These are phyloP conservation scores for Bothriochloa decipiens DNA, from an alignment of 176 grass and related monocot species.

Conservation along the genomic window DNA sequence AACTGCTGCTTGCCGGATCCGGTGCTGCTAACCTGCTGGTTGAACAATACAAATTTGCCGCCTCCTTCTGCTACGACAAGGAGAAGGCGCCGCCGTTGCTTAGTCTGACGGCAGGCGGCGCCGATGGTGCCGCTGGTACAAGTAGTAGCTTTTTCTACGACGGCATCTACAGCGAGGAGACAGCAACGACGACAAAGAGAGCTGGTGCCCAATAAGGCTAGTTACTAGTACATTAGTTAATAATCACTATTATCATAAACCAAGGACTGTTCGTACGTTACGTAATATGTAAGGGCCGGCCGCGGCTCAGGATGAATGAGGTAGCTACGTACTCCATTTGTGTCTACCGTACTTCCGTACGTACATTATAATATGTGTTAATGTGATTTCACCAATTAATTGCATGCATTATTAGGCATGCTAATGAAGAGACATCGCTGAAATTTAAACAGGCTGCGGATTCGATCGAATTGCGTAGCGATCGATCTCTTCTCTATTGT, in stretches of 20 bases:
- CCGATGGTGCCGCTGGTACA: neutral
- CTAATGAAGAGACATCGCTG: neutral
- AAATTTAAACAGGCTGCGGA: neutral
- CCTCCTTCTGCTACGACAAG: neutral
- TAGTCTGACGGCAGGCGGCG: neutral
- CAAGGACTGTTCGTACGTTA: neutral
- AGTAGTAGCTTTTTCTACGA: neutral
- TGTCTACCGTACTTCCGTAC: neutral
- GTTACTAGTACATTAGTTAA: neutral
- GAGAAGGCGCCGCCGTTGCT: neutral
- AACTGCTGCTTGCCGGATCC: slow-evolving; percentile 23
- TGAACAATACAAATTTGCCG: neutral
- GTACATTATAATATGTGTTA: neutral
- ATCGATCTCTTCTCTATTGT: neutral
- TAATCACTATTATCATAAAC: neutral
- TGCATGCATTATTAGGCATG: neutral
- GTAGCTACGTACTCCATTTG: neutral
- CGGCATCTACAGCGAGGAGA: neutral
- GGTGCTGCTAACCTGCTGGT: slow-evolving; percentile 13
- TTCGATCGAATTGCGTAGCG: no score
- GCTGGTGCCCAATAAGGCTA: neutral
- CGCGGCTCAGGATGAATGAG: neutral
- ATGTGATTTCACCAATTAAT: slow-evolving; percentile 1
- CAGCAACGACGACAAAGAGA: neutral
- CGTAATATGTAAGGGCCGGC: neutral